Evolutionary conservation across 202 grass and related monocot genomes (phyloP), one percentile per base, ranked within the genome.

Genomic region (Panicum hallii): DNA sequence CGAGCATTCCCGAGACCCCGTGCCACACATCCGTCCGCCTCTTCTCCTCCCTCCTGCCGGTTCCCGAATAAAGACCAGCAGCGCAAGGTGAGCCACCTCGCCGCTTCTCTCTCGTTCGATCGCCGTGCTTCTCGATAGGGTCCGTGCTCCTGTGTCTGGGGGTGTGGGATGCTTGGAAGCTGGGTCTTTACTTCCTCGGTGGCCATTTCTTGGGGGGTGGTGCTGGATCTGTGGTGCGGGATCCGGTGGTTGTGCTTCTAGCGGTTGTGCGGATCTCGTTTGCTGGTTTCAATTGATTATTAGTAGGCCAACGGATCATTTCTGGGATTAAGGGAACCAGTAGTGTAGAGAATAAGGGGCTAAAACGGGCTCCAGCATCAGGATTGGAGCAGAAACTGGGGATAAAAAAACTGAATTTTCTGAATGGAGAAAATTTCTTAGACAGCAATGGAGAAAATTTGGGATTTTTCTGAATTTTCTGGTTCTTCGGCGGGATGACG

Each of bases 11-110:
- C 26, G 40, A 61, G 68, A 30, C 19, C 63, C 78, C 71, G 87
- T 89, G 82, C 63, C 46, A 70, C 82, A 63, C 42, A 70, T 68
- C 72, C 38, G 30, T 40, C 4, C 6, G 15, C 30, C 50, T 56
- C 49, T 41, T 44, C 52, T 56, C 49, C 70, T 62, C n/a, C 43
- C 23, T 34, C 28, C 60, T 30, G 63, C 32, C 61, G 32, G 72
- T 26, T 22, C 71, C 53, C 70, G 64, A 89, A 63, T 63, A 82
- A 63, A 70, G 23, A 63, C 58, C 63, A 77, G 72, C 85, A 67
- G 70, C 82, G 43, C 77, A 85, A 85, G 87, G 87, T 89, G 71
- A 85, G 78, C 26, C 13, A 42, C 4, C 45, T 67, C 77, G 53
- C 17, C 9, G 13, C 69, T 16, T 20, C 32, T 56, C 11, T 86